phyloP scores from a whole-genome alignment of 106 monocot genomes.

The Allium sativum region DNA sequence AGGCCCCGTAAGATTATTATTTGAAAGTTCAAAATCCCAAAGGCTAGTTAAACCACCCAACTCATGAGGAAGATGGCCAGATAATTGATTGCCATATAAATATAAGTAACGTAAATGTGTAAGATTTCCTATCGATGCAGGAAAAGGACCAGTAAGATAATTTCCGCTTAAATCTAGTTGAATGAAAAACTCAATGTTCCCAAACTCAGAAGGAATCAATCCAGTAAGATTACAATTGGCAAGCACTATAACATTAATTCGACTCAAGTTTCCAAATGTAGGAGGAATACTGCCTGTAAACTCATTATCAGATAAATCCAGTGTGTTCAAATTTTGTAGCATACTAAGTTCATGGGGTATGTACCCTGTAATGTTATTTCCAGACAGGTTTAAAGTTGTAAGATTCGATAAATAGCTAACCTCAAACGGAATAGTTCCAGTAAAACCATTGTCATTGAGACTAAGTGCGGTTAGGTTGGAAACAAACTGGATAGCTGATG shows the following conservation, averaged over 20 bases:
- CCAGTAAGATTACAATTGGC: not conserved
- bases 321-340: not conserved
- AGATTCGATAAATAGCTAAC: conserved; percentile 1
- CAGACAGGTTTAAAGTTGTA: not conserved
- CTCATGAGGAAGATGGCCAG: conserved; percentile 2
- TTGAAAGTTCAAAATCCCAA: not conserved
- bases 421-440: conserved; percentile 6
- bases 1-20: conserved; percentile 1
- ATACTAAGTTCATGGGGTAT: conserved; percentile 1
- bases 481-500: not conserved
- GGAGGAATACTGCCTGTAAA: conserved; percentile 2
- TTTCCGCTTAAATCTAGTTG: conserved; percentile 3
- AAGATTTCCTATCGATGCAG: not conserved
- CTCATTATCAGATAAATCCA: conserved; percentile 3
- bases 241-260: not conserved
- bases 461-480: not conserved
- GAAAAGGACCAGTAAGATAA: not conserved
- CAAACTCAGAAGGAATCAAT: conserved; percentile 2
- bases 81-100: conserved; percentile 1
- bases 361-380: conserved; percentile 6
- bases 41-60: not conserved
- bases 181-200: not conserved
- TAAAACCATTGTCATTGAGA: conserved; percentile 1
- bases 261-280: not conserved
- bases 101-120: not conserved